Percentiles rank a stretch among this genome's conserved stretches.
Evolutionary conservation across 495 filamentous ascomycete species (phyloP).

Genomic region (Penicillium salamii): DNA sequence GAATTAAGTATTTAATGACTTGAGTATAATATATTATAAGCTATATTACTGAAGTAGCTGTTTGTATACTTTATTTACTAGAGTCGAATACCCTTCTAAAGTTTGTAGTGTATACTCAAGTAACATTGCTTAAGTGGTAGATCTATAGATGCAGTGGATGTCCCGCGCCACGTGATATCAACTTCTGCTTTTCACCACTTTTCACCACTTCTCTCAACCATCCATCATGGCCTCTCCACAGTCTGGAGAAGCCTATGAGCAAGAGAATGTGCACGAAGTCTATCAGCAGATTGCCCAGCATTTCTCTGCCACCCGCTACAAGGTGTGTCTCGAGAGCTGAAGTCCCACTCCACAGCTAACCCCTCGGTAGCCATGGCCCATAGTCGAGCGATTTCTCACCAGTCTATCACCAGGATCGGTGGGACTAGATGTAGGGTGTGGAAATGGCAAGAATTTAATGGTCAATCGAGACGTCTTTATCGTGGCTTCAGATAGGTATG

Average conservation of each 20-base stretch:
- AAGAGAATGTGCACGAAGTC: conserved; percentile 82
- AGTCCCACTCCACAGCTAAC: not conserved
- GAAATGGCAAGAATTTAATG: conserved; percentile 91
- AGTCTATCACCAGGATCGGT: conserved; percentile 68
- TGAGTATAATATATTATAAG: too few relatives aligned
- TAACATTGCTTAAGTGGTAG: too few relatives aligned
- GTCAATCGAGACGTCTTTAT: conserved; percentile 80
- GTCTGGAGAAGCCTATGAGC: conserved; percentile 61
- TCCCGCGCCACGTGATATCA: conserved; percentile 4
- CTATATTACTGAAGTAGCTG: too few relatives aligned
- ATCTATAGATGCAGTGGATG: too few relatives aligned
- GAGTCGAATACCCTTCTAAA: too few relatives aligned
- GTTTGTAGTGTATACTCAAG: too few relatives aligned
- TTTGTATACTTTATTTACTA: too few relatives aligned
- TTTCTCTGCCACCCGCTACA: conserved; percentile 94
- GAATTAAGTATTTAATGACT: too few relatives aligned
- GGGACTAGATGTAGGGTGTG: conserved; percentile 85
- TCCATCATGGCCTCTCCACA: conserved; percentile 12
- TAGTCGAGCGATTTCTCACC: conserved; percentile 76
- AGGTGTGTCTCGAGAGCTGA: conserved; percentile 46
- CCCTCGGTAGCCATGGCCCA: conserved; percentile 74
- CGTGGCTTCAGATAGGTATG: conserved; percentile 80
- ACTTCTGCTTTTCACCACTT: conserved; percentile 1
- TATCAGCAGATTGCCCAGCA: conserved; percentile 94
- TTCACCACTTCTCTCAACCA: not conserved